Base-by-base conservation (phyloP, 176 grass and related monocot species). In the Puccinellia tenuiflora region DNA sequence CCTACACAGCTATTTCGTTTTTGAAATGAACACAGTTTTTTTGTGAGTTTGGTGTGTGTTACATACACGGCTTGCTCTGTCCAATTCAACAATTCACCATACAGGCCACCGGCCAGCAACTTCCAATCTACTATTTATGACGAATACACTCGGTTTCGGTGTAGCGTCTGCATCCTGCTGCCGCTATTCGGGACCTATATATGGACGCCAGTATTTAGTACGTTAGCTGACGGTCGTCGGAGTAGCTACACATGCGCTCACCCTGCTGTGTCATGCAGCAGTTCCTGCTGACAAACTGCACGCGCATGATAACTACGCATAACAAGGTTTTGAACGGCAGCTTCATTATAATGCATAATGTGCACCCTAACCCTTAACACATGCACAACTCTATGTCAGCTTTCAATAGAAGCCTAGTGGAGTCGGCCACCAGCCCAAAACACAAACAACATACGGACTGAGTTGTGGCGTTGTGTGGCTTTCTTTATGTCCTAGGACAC, bases 251-350 rank as follows among this genome's bases (percentile, higher is more conserved):
- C 31, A 68, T 26, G 13, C 22, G 38, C 26, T 48, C 71, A 18
- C 9, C 62, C 72, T 45, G 28, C 50, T 43, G 81, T 59, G 60
- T 13, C 74, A 62, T 31, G 71, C 71, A 51, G 59, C 77, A 81
- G 53, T 77, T 77, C 20, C 46, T 42, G n/a, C 6, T 9, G 70
- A 57, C 65, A 81, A 25, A 60, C 62, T 7, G 24, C 68, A 34
- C 76, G 40, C 25, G 21, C 16, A 4, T 70, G 83, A 81, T 53
- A 81, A 12, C 38, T 62, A 65, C 83, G 66, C 79, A 8, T 75
- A 89, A 5, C 86, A 77, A 80, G 28, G 59, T 76, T 68, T 80
- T 68, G 16, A 84, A 46, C 42, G 46, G 20, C 45, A 42, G 3
- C 28, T 16, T 28, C 33, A 4, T 24, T 38, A 77, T 39, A 17